Percentiles rank a stretch among this genome's conserved stretches.
Evolutionary conservation across 225 moss, liverwort and hornwort genomes (phyloP).

Genomic region (Marchantia paleacea): DNA sequence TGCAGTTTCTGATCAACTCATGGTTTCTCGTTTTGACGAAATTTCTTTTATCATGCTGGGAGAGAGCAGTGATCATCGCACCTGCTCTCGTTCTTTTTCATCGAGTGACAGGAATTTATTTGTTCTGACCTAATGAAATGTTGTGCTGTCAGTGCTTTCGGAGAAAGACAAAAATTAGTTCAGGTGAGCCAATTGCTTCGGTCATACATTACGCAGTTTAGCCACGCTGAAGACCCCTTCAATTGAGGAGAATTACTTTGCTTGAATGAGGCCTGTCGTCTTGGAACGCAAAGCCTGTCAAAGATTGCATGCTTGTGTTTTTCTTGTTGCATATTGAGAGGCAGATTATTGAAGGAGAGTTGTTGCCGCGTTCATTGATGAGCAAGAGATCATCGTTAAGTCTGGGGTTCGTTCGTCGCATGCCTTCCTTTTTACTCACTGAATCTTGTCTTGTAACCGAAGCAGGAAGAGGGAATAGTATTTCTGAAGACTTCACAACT

Average conservation of each 20-base stretch:
- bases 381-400: no score
- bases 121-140: no score
- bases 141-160: constrained; percentile 57
- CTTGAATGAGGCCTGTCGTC: not conserved
- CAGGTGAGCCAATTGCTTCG: constrained; percentile 39
- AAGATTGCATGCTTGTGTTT: not conserved
- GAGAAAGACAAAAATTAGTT: constrained; percentile 46
- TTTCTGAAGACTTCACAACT: constrained; percentile 19
- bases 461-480: constrained; percentile 9
- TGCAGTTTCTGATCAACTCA: no score
- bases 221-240: not conserved
- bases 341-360: not conserved
- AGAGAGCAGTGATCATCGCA: no score
- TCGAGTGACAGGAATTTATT: no score
- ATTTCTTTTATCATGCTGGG: no score
- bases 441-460: not conserved
- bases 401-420: no score
- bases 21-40: no score
- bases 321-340: not conserved
- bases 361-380: no score
- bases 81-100: no score
- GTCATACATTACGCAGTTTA: not conserved
- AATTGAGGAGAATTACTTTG: not conserved
- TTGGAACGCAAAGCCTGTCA: not conserved
- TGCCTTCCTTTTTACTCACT: no score